Percentiles rank a stretch among this genome's conserved stretches.
Evolutionary conservation across 257 asterid genomes (phyloP).

Genomic region (Ajuga chamaepitys): DNA sequence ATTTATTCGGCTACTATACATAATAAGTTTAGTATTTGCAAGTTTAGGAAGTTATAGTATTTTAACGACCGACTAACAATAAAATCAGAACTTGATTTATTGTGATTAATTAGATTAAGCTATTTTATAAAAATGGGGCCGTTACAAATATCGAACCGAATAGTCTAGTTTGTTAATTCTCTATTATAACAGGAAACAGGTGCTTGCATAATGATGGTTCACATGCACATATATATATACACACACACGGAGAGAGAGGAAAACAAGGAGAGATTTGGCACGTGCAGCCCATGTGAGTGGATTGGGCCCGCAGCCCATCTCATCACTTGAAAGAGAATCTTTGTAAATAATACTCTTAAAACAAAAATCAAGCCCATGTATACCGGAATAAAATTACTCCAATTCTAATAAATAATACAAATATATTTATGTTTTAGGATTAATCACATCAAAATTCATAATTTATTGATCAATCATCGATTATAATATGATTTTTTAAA

Average conservation of each 20-base stretch:
- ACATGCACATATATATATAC: conserved; percentile 1
- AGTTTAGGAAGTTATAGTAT: too few species aligned
- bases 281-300: conserved; percentile 66
- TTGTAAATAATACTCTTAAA: conserved; percentile 17
- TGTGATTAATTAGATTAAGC: too few species aligned
- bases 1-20: too few species aligned
- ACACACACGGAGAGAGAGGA: background rate
- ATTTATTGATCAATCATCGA: too few species aligned
- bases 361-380: conserved; percentile 12
- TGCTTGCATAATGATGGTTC: conserved; percentile 14
- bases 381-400: background rate
- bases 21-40: too few species aligned
- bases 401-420: conserved; percentile 1
- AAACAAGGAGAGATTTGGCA: conserved; percentile 28
- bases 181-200: conserved; percentile 9
- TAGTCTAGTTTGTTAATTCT: too few species aligned
- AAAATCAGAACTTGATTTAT: too few species aligned
- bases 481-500: too few species aligned
- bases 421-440: conserved; percentile 16
- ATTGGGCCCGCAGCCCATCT: conserved; percentile 53
- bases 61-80: too few species aligned
- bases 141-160: too few species aligned
- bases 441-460: too few species aligned
- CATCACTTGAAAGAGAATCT: conserved; percentile 22
- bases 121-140: too few species aligned